Evolutionary conservation across 768 basidiomycete genomes (phyloP).

Genomic region (Suillus bovinus): DNA sequence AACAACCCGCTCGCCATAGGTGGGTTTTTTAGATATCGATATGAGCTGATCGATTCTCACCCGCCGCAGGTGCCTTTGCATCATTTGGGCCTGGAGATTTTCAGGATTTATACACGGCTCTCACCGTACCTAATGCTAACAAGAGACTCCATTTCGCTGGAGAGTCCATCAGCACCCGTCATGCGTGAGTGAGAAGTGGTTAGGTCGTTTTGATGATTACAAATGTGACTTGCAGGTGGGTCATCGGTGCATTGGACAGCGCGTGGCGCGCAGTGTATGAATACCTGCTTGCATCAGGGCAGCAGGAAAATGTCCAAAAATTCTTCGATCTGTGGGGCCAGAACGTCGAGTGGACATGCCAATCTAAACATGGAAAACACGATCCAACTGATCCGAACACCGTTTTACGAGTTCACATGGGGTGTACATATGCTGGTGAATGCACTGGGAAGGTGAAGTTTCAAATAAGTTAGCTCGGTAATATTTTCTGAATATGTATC

Average conservation of each 20-base stretch:
- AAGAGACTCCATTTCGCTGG: constrained; percentile 37
- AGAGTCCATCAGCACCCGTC: constrained; percentile 38
- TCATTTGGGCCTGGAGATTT: constrained; percentile 43
- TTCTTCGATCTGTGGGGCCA: constrained; percentile 32
- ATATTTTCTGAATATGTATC: too few species aligned
- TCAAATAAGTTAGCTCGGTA: too few species aligned
- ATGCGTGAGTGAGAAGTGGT: constrained; percentile 22
- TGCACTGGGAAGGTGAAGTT: too few species aligned
- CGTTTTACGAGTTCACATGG: too few species aligned
- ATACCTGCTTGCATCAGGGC: constrained; percentile 19
- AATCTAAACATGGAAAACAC: too few species aligned
- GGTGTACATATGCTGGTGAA: too few species aligned
- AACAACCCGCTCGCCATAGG: constrained; percentile 32
- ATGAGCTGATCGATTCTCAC: not conserved
- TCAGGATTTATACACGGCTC: constrained; percentile 28
- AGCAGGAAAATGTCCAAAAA: constrained; percentile 4
- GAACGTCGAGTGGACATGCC: too few species aligned
- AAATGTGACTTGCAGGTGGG: constrained; percentile 29
- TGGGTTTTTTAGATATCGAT: constrained; percentile 15
- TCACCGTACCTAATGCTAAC: constrained; percentile 33
- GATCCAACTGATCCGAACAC: too few species aligned
- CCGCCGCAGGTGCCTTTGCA: constrained; percentile 37
- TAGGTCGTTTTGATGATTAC: not conserved
- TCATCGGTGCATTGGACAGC: constrained; percentile 40
- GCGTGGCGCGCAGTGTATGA: constrained; percentile 35